Conservation (phyloP, 768 basidiomycete genomes). For the Imleria badia region DNA sequence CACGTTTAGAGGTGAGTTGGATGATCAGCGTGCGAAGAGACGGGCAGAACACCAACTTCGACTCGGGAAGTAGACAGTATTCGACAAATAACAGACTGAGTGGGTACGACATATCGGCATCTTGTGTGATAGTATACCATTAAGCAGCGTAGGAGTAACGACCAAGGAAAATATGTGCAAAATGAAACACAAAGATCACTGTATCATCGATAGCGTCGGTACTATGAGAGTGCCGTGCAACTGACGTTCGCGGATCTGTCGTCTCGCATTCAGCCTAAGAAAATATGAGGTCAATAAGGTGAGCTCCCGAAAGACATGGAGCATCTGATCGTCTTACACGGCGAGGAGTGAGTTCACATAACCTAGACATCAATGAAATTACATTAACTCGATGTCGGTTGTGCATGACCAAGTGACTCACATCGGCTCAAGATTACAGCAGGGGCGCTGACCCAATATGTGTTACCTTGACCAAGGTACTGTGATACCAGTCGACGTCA, state of each 20-base stretch:
- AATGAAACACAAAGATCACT: neutral
- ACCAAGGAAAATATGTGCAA: neutral
- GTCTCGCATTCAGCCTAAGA: slow-evolving; percentile 9
- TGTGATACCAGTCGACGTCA: neutral
- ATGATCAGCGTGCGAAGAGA: too few relatives aligned
- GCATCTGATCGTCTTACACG: neutral
- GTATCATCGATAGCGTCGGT: slow-evolving; percentile 3
- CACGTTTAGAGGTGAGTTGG: too few relatives aligned
- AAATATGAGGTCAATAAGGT: too few relatives aligned
- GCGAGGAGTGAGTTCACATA: slow-evolving; percentile 16
- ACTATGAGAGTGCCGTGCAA: neutral
- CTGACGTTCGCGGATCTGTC: slow-evolving; percentile 7
- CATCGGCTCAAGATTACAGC: slow-evolving; percentile 9
- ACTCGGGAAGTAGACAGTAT: too few relatives aligned
- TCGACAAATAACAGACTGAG: too few relatives aligned
- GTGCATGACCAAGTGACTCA: neutral
- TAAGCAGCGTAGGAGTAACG: neutral
- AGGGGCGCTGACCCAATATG: slow-evolving; percentile 12
- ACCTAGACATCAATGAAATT: neutral
- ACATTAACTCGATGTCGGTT: neutral
- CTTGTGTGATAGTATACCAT: too few relatives aligned
- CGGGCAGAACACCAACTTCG: too few relatives aligned
- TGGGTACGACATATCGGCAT: too few relatives aligned
- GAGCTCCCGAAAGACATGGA: neutral
- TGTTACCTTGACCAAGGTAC: slow-evolving; percentile 3